A percentile compares a stretch with the other conserved stretches of the same genome.
Conservation (phyloP, 31 red algal genomes). For the Asparagopsis taxiformis region DNA sequence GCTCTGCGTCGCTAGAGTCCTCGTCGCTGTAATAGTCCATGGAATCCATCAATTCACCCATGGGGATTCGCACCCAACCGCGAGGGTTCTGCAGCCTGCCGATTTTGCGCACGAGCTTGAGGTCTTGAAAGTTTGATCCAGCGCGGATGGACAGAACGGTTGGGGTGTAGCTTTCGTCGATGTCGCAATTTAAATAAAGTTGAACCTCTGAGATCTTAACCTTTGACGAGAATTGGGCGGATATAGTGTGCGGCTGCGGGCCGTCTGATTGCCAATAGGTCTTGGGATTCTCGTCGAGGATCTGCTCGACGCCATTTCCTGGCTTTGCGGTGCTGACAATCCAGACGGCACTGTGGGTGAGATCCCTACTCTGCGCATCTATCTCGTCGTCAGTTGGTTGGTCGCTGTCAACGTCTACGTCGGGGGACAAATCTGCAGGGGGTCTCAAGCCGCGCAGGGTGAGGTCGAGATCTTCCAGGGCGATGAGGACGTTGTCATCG, state of each 20-base stretch:
- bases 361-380: too few relatives aligned
- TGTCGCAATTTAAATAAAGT: slow-evolving; percentile 67
- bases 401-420: too few relatives aligned
- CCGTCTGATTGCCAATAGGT: slow-evolving; percentile 91
- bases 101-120: slow-evolving; percentile 35
- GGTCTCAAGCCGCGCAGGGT: too few relatives aligned
- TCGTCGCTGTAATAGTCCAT: too few relatives aligned
- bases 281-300: slow-evolving; percentile 69
- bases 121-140: slow-evolving; percentile 65
- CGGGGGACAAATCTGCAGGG: too few relatives aligned
- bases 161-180: slow-evolving; percentile 89
- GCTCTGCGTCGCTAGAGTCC: too few relatives aligned
- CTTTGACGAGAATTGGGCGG: slow-evolving; percentile 44
- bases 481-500: too few relatives aligned
- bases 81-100: slow-evolving; percentile 40
- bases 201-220: slow-evolving; percentile 59
- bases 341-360: slow-evolving; percentile 70
- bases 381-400: too few relatives aligned
- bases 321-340: slow-evolving; percentile 83
- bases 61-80: slow-evolving; percentile 73
- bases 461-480: too few relatives aligned
- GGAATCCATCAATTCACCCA: slow-evolving; percentile 30
- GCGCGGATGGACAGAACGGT: slow-evolving; percentile 43
- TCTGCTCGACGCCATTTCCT: slow-evolving; percentile 85
- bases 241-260: slow-evolving; percentile 83